phyloP scores from a whole-genome alignment of 169 alveolate genomes.

The Eimeria mitis region DNA sequence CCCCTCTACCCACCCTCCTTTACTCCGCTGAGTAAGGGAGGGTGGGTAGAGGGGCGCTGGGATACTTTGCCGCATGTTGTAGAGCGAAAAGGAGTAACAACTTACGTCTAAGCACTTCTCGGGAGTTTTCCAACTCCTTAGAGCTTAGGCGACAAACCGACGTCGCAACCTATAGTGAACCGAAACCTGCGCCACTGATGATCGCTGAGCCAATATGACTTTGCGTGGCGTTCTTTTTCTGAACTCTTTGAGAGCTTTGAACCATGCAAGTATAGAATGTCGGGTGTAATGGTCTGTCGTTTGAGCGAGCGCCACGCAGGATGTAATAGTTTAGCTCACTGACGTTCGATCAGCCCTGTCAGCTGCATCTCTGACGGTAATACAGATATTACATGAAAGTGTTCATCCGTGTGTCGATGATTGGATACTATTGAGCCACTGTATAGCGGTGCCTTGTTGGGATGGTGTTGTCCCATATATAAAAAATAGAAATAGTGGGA shows the following conservation, averaged over 20 bases:
- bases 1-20: too few species aligned
- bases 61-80: not conserved
- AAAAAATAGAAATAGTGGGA: not conserved
- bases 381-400: too few species aligned
- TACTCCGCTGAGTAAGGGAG: too few species aligned
- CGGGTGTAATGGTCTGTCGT: not conserved
- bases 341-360: not conserved
- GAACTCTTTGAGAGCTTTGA: not conserved
- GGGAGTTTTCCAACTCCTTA: not conserved
- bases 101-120: not conserved
- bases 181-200: not conserved
- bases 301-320: not conserved
- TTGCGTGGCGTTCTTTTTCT: not conserved
- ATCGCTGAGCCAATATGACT: not conserved
- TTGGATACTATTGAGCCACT: not conserved
- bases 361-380: not conserved
- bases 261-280: not conserved
- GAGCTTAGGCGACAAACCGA: not conserved
- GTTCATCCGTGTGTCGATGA: not conserved
- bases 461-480: not conserved
- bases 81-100: not conserved
- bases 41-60: too few species aligned
- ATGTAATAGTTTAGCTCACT: not conserved
- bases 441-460: not conserved
- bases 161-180: not conserved